These are phyloP conservation scores for Limtongia smithiae DNA, from an alignment of 805 yeast species.

Conservation along the genomic window DNA sequence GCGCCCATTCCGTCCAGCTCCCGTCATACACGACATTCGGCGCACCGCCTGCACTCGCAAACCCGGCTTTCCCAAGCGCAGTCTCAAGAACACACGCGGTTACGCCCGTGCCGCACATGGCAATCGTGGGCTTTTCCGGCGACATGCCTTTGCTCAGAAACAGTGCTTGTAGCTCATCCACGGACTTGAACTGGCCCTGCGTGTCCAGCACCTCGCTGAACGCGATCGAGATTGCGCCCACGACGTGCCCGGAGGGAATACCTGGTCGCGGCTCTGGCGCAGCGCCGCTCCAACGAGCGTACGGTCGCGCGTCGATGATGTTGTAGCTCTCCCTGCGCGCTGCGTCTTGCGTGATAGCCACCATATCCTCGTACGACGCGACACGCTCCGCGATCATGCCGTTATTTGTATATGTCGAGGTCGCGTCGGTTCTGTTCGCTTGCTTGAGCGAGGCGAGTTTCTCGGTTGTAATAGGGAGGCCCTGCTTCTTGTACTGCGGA, in stretches of 20 bases:
- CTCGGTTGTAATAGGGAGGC: conserved; percentile 46
- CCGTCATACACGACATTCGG: conserved; percentile 68
- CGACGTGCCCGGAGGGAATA: conserved; percentile 83
- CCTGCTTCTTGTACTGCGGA: conserved; percentile 46
- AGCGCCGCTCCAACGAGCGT: conserved; percentile 68
- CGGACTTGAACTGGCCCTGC: conserved; percentile 47
- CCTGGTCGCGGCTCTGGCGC: conserved; percentile 90
- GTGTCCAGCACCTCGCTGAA: conserved; percentile 58
- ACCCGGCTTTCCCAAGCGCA: conserved; percentile 57
- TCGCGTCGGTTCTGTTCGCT: conserved; percentile 20
- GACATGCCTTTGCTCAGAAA: conserved; percentile 45
- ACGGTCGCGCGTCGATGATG: conserved; percentile 78
- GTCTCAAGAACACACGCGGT: conserved; percentile 83
- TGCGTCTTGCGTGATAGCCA: conserved; percentile 47
- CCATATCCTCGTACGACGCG: conserved; percentile 62
- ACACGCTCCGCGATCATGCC: conserved; percentile 49
- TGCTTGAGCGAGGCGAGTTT: conserved; percentile 6
- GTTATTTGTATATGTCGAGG: conserved; percentile 30
- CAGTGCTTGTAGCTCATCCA: conserved; percentile 46
- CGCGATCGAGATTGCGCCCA: conserved; percentile 75
- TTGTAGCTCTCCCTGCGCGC: conserved; percentile 31
- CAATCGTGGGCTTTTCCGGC: conserved; percentile 62
- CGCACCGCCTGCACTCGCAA: conserved; percentile 41
- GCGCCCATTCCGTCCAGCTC: conserved; percentile 69
- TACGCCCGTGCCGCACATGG: conserved; percentile 96